A percentile compares a stretch with the other conserved stretches of the same genome.
Conservation (phyloP, 2,329 filamentous ascomycete species). For the Fusarium coffeatum region DNA sequence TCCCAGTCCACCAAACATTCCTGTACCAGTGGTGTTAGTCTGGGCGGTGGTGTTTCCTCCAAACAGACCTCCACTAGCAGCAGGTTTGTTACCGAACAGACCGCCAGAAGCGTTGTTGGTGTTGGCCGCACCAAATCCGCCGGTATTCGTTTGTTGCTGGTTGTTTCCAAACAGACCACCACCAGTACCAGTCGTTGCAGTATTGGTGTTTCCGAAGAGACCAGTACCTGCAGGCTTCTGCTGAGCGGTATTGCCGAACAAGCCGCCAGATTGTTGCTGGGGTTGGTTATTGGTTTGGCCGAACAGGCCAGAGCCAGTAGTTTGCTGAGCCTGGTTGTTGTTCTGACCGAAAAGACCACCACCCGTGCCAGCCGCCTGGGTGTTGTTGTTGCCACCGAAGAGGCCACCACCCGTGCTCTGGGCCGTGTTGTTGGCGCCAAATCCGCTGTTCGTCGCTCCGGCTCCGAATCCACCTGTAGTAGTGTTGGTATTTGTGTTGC, state of each 20-base stretch:
- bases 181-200: constrained; percentile 16
- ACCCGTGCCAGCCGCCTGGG: constrained; percentile 50
- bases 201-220: constrained; percentile 44
- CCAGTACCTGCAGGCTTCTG: constrained; percentile 53
- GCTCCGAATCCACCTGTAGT: constrained; percentile 46
- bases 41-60: constrained; percentile 51
- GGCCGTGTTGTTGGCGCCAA: constrained; percentile 49
- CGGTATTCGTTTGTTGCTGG: constrained; percentile 46
- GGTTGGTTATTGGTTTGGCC: constrained; percentile 51
- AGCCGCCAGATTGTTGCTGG: constrained; percentile 53
- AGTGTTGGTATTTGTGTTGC: constrained; percentile 53
- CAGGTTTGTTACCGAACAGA: constrained; percentile 56
- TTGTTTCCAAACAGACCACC: constrained; percentile 59
- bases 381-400: constrained; percentile 58
- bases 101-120: constrained; percentile 49
- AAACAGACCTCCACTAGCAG: constrained; percentile 56
- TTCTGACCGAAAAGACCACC: constrained; percentile 58
- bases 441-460: constrained; percentile 37
- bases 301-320: constrained; percentile 49
- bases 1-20: constrained; percentile 58
- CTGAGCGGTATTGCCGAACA: constrained; percentile 60
- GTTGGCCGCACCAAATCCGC: constrained; percentile 53
- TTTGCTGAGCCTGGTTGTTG: constrained; percentile 48
- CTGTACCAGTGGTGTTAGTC: constrained; percentile 54
- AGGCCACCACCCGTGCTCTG: constrained; percentile 50